Percentiles rank a stretch among this genome's conserved stretches.
These are phyloP conservation scores for Apiotrichum veenhuisii DNA, from an alignment of 1,284 basidiomycete species.

Conservation along the genomic window DNA sequence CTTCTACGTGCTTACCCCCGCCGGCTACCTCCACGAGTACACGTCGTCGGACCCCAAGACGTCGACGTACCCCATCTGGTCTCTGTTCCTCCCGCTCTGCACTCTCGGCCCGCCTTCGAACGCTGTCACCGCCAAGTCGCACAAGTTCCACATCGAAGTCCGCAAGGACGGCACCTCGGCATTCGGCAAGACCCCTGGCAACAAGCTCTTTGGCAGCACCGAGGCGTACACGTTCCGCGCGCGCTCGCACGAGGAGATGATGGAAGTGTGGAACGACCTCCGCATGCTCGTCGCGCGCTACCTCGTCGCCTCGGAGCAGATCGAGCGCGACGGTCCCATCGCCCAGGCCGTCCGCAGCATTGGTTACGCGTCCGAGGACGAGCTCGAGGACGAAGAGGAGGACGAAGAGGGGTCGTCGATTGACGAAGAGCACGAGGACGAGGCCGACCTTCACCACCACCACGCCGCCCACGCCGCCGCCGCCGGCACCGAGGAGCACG, in stretches of 20 bases:
- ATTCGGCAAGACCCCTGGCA: slow-evolving; percentile 59
- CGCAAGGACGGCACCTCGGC: slow-evolving; percentile 63
- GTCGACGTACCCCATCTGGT: slow-evolving; percentile 70
- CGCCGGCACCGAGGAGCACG: slow-evolving; percentile 60
- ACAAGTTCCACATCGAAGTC: slow-evolving; percentile 98
- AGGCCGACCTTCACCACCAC: slow-evolving; percentile 51
- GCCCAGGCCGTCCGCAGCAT: slow-evolving; percentile 85
- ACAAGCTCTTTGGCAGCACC: slow-evolving; percentile 55
- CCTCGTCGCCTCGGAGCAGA: slow-evolving; percentile 87
- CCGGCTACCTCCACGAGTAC: slow-evolving; percentile 94
- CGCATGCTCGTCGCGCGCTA: slow-evolving; percentile 95
- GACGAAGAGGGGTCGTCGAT: slow-evolving; percentile 67
- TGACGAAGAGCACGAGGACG: slow-evolving; percentile 68
- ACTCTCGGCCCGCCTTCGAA: slow-evolving; percentile 91
- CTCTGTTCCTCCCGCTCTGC: slow-evolving; percentile 89
- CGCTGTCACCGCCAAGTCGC: slow-evolving; percentile 62
- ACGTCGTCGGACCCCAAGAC: slow-evolving; percentile 70
- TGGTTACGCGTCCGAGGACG: slow-evolving; percentile 64
- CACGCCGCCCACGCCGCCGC: slow-evolving; percentile 22
- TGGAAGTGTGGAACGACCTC: slow-evolving; percentile 99
- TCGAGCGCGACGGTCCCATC: slow-evolving; percentile 89
- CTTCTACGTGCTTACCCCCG: slow-evolving; percentile 90
- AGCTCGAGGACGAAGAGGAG: slow-evolving; percentile 64
- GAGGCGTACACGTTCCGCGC: slow-evolving; percentile 87
- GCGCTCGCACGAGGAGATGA: slow-evolving; percentile 90